These are phyloP conservation scores for Drechslerella coelobrocha DNA, from an alignment of 2,329 filamentous ascomycete species.

Conservation along the genomic window DNA sequence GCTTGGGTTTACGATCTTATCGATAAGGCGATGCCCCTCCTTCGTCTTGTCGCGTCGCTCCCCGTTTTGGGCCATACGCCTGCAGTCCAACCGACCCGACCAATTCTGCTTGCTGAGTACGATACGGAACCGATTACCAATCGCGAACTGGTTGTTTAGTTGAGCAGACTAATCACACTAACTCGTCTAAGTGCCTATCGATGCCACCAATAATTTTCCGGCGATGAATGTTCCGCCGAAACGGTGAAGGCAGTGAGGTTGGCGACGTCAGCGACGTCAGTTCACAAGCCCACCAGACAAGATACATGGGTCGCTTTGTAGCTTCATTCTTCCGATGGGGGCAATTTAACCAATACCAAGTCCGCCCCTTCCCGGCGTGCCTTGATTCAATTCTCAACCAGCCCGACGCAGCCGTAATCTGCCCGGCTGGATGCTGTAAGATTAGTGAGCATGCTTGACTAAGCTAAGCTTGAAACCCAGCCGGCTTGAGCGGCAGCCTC, in stretches of 20 bases:
- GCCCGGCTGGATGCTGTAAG: slow-evolving; percentile 19
- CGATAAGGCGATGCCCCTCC: slow-evolving; percentile 44
- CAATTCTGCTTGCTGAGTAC: no score
- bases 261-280: slow-evolving; percentile 30
- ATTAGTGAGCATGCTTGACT: slow-evolving; percentile 45
- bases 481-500: neutral
- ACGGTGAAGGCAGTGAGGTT: no score
- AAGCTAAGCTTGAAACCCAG: slow-evolving; percentile 17
- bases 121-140: slow-evolving; percentile 1
- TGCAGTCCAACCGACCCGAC: no score
- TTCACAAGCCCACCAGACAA: slow-evolving; percentile 22
- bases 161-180: neutral
- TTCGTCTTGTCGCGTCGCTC: neutral
- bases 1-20: slow-evolving; percentile 14
- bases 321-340: slow-evolving; percentile 1
- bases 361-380: slow-evolving; percentile 2
- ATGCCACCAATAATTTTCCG: neutral
- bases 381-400: slow-evolving; percentile 17
- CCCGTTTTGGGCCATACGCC: no score
- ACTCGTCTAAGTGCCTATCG: neutral
- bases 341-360: neutral
- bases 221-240: neutral
- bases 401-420: slow-evolving; percentile 32
- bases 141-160: neutral
- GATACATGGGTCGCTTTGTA: neutral